Base-by-base conservation (phyloP, 1,284 basidiomycete genomes). In the Paramarasmius palmivorus region DNA sequence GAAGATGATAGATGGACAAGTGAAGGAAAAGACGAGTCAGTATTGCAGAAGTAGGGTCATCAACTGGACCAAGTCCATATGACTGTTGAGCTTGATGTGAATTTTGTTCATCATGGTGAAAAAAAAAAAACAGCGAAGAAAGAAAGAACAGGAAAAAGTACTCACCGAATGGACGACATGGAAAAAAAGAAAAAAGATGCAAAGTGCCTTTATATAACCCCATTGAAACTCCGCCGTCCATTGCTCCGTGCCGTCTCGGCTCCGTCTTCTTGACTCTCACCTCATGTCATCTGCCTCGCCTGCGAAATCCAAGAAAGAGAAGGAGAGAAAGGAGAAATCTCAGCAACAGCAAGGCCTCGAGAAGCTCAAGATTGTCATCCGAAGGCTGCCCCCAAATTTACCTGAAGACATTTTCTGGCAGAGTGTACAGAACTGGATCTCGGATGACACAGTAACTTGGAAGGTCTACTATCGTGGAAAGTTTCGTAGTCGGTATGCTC, bases 361-460 rank as follows among this genome's bases (percentile, higher is more conserved):
- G 58, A 83, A 91, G 10, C 79, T 95, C 65, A 98, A 98, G 78
- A 88, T 89, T 22, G 82, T 98, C 59, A 86, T 98, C 20, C 86
- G 95, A 29, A 76, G 93, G 22, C 77, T 98, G 6, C 96, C 96
- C 1, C 90, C 95, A 8, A 95, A 94, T 62, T 75, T 99, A 1
- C 95, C 96, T 1, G 94, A 95, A 64, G 84, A 86, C 1, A 74
- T 96, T 49, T 98, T 99, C 71, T 98, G 96, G 96, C 83, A 89
- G 62, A 92, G 90, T 57, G 92, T 96, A 3, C 77, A 86, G 51
- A 72, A 80, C 1, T 98, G 93, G 93, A 86, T 96, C 15, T 79
- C 82, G 0, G 86, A 91, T 5, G 86, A 92, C 36, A 86, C 85
- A 2, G 75, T 81, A 32, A 68, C 73, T 6, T 93, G 87, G 89